Percentiles rank a stretch among this genome's conserved stretches.
phyloP scores from a whole-genome alignment of 306 rosid species.

The Rubus idaeus region DNA sequence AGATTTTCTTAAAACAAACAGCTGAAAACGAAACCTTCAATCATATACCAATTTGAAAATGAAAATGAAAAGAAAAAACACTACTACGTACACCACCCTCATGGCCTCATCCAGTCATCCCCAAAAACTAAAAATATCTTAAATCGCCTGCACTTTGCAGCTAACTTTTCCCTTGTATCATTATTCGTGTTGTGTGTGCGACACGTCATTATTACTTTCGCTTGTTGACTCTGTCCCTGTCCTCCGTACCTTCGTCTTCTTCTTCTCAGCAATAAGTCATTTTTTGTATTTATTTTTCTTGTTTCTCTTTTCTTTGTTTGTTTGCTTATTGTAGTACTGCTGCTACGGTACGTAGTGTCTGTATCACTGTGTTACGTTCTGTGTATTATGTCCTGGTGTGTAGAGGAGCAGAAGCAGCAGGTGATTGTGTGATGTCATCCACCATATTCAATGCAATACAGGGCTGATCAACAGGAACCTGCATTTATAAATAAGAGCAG shows the following conservation, averaged over 20 bases:
- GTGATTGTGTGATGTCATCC: constrained; percentile 68
- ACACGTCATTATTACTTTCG: background rate
- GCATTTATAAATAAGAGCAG: background rate
- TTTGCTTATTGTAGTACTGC: constrained; percentile 1
- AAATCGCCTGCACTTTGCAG: background rate
- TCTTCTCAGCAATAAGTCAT: background rate
- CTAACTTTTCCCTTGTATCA: background rate
- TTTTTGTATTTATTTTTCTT: background rate
- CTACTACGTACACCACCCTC: too few species aligned
- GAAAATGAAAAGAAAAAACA: too few species aligned
- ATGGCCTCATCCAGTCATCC: too few species aligned
- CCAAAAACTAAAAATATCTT: too few species aligned
- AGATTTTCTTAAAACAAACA: too few species aligned
- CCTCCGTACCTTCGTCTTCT: background rate
- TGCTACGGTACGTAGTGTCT: background rate
- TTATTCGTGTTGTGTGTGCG: background rate
- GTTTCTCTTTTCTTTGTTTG: background rate
- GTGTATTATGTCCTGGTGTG: background rate
- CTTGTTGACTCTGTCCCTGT: background rate
- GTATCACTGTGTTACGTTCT: background rate
- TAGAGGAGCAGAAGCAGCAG: constrained; percentile 25
- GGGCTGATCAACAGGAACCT: constrained; percentile 91
- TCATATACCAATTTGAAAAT: background rate
- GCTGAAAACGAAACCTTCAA: too few species aligned
- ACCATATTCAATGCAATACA: constrained; percentile 75